Conservation (phyloP, 1,284 basidiomycete species). For the Mrakiaceae sp. region DNA sequence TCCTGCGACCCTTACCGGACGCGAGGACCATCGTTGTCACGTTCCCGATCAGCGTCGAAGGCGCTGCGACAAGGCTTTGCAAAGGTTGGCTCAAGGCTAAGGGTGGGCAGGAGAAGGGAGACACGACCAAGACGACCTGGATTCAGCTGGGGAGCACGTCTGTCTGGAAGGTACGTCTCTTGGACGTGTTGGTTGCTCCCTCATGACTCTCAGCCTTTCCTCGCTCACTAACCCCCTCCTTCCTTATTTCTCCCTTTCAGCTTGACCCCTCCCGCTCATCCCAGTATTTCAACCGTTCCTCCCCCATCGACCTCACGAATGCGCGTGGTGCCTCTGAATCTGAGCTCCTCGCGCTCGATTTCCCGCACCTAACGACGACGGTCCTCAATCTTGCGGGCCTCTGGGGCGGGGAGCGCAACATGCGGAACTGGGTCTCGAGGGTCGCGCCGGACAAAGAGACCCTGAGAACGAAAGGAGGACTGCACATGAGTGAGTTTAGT, state of each 20-base stretch:
- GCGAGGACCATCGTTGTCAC: constrained; percentile 51
- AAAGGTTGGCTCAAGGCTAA: too few species aligned
- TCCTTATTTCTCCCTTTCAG: constrained; percentile 1
- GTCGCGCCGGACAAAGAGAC: constrained; percentile 48
- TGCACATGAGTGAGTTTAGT: constrained; percentile 38
- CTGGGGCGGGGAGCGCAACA: constrained; percentile 46
- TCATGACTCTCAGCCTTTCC: neutral
- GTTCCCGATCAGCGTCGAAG: constrained; percentile 44
- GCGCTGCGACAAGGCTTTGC: too few species aligned
- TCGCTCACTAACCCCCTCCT: neutral
- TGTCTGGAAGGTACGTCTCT: constrained; percentile 47
- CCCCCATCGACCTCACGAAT: constrained; percentile 35
- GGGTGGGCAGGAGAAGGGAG: too few species aligned
- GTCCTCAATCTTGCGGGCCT: constrained; percentile 53
- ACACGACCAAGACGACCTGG: constrained; percentile 31
- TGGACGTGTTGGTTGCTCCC: too few species aligned
- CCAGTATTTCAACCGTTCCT: constrained; percentile 34
- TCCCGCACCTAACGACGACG: constrained; percentile 30
- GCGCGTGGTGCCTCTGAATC: constrained; percentile 43
- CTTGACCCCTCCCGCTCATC: constrained; percentile 22
- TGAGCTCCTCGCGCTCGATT: constrained; percentile 41
- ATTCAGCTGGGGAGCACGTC: constrained; percentile 52
- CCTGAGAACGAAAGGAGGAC: constrained; percentile 41
- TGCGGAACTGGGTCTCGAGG: constrained; percentile 43
- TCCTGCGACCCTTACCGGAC: constrained; percentile 43